Base-by-base conservation (phyloP, 2,329 filamentous ascomycete genomes). In the Bipolaris victoriae region DNA sequence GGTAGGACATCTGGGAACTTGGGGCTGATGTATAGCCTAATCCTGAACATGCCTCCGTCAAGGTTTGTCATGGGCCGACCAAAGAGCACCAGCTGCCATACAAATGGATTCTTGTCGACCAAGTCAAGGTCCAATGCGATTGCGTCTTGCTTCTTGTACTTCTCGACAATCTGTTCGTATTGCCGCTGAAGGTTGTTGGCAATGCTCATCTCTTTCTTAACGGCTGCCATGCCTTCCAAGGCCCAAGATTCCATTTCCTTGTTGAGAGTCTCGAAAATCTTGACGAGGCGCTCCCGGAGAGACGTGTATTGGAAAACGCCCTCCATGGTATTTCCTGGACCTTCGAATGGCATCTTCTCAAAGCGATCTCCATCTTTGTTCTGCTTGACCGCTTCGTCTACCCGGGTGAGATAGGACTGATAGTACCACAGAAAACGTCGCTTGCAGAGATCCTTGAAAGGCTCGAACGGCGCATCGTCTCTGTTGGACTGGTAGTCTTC, bases 351-450 rank as follows among this genome's bases (percentile, higher is more conserved):
- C 91, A 97, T 96, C 49, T 84, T 84, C n/a, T 80, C 76, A 69
- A 99, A 98, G 0, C 73, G 60, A 36, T 86, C 79, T 2, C 86
- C 84, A 58, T 89, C 86, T 59, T 84, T 83, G 53, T 88, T 85
- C 64, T 90, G 86, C 24, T 80, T 75, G 29, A 79, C 75, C 26
- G 88, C 90, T 58, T 87, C 83, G 36, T 87, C 82, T 49, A 96
- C 88, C 1, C 89, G 84, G 3, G 84, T 80, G 20, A 95, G 80
- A 71, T 98, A 98, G 3, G 90, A 90, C 64, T 96, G 90, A 75
- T 91, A 96, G 78, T 98, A 98, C 95, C 95, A 98, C 13, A 98
- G 80, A 72, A 98, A 97, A 1, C 93, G 87, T 36, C 90, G 88
- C 77, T 98, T 98, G 82, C 90, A 91, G 5, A 97, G 81, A 70